These are phyloP conservation scores for Kockovaella imperatae DNA, from an alignment of 768 basidiomycete genomes.

Conservation along the genomic window DNA sequence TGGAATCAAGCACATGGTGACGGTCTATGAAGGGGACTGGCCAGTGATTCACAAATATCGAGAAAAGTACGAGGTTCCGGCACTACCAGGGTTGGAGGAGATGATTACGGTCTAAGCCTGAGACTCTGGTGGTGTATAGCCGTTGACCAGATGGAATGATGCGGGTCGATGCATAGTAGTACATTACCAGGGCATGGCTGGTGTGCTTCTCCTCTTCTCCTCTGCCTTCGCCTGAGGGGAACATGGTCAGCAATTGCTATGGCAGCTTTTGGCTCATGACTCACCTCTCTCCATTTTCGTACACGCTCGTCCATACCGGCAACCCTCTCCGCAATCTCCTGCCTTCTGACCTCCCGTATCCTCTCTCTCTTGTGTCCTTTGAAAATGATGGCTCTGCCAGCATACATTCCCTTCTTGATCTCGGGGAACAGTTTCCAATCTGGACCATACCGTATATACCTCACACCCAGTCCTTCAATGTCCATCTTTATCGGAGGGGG, in stretches of 20 bases:
- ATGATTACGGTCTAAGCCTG: not conserved
- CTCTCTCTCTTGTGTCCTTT: constrained; percentile 40
- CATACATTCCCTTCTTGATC: constrained; percentile 23
- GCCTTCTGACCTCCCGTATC: constrained; percentile 16
- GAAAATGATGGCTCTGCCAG: constrained; percentile 26
- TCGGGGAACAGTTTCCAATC: constrained; percentile 11
- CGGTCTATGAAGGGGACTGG: constrained; percentile 20
- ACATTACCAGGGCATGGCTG: not conserved
- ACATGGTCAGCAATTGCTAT: not conserved
- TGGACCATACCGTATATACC: constrained; percentile 13
- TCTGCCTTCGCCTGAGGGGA: too few species aligned
- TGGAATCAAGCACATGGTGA: constrained; percentile 4
- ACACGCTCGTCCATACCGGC: constrained; percentile 39
- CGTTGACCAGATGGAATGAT: not conserved
- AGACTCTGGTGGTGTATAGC: not conserved
- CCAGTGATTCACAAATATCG: constrained; percentile 23
- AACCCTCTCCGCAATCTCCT: constrained; percentile 30
- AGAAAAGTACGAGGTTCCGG: constrained; percentile 7
- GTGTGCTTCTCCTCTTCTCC: not conserved
- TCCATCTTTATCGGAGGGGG: not conserved
- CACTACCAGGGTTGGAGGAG: constrained; percentile 4
- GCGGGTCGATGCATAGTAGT: not conserved
- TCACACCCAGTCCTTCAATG: too few species aligned
- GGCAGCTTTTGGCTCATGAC: not conserved
- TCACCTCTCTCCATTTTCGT: constrained; percentile 36